These are phyloP conservation scores for Detonula confervacea DNA, from an alignment of 352 stramenopile genomes.

Conservation along the genomic window DNA sequence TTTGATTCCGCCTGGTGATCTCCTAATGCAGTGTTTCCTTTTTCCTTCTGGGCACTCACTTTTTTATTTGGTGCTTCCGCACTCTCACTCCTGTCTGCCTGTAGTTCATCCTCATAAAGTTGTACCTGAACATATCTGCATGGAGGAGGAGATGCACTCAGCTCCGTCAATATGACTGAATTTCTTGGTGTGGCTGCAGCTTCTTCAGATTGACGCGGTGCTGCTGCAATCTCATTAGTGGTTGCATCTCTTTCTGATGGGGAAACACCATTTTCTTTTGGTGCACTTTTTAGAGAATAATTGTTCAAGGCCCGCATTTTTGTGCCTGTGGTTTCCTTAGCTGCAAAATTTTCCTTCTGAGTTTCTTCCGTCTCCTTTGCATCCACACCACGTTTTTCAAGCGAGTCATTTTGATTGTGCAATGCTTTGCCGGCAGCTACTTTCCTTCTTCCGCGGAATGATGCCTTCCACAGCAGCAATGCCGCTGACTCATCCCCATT, in stretches of 20 bases:
- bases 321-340: background rate
- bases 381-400: background rate
- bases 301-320: no score
- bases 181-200: background rate
- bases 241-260: background rate
- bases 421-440: background rate
- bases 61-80: background rate
- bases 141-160: background rate
- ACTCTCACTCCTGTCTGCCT: background rate
- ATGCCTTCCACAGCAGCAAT: slow-evolving; percentile 3
- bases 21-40: background rate
- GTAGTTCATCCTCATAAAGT: slow-evolving; percentile 9
- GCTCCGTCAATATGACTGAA: no score
- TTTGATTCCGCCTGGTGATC: background rate
- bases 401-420: background rate
- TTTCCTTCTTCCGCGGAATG: background rate
- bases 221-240: background rate
- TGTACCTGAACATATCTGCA: background rate
- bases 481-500: slow-evolving; percentile 17
- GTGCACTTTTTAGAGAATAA: background rate
- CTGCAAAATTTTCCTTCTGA: background rate
- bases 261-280: background rate
- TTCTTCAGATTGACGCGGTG: background rate
- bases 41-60: slow-evolving; percentile 1
- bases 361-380: background rate